These are phyloP conservation scores for Colletotrichum tanaceti DNA, from an alignment of 2,329 filamentous ascomycete genomes.

Conservation along the genomic window DNA sequence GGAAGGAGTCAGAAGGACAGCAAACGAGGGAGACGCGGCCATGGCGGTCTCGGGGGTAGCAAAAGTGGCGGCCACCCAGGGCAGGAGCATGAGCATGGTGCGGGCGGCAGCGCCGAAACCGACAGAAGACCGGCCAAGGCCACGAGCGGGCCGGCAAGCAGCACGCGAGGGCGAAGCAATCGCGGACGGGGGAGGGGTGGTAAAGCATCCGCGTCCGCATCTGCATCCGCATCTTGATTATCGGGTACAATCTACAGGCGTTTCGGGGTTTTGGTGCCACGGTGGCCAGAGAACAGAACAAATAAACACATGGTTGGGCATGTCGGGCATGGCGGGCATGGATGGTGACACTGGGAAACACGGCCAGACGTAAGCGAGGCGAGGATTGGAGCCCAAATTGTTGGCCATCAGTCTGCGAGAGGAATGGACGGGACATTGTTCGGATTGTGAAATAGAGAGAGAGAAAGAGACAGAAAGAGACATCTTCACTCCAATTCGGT, in stretches of 20 bases:
- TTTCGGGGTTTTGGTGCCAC: background rate
- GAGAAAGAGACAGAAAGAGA: background rate
- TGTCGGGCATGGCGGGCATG: constrained; percentile 4
- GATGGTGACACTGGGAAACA: background rate
- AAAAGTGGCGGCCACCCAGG: constrained; percentile 8
- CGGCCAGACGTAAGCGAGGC: background rate
- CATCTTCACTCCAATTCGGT: background rate
- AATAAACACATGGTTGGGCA: background rate
- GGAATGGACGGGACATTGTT: background rate
- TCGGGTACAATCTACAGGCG: background rate
- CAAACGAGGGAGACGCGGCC: constrained; percentile 42
- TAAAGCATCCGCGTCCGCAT: constrained; percentile 23
- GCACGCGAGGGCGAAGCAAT: constrained; percentile 24
- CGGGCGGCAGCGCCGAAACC: constrained; percentile 14
- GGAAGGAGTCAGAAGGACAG: constrained; percentile 47
- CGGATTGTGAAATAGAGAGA: constrained; percentile 1
- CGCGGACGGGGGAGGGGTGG: constrained; percentile 36
- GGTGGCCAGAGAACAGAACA: constrained; percentile 4
- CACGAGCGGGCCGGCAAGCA: constrained; percentile 16
- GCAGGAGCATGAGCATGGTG: constrained; percentile 16
- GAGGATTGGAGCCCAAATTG: background rate
- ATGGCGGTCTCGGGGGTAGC: constrained; percentile 44
- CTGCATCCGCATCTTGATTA: constrained; percentile 15
- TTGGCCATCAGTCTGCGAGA: constrained; percentile 2
- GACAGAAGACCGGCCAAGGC: constrained; percentile 14